These are phyloP conservation scores for Trichoderma cornu-damae DNA, from an alignment of 2,329 filamentous ascomycete species.

Conservation along the genomic window DNA sequence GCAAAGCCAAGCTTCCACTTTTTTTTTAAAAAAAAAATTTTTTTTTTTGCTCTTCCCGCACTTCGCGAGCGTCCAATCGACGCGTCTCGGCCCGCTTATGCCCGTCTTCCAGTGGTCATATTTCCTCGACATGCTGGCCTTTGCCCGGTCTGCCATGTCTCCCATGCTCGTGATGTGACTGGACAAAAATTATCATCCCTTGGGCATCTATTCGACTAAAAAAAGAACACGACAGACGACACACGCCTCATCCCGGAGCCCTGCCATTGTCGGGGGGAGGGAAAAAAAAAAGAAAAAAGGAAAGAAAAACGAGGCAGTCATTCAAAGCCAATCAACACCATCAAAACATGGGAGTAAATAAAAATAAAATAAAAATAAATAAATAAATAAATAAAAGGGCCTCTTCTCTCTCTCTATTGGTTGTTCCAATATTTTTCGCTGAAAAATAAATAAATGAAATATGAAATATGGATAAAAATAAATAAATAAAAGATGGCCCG, in stretches of 20 bases:
- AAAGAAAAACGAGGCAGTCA: neutral
- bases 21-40: neutral
- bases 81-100: neutral
- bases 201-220: constrained; percentile 4
- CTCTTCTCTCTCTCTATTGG: no score
- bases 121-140: neutral
- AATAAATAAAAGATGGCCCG: neutral
- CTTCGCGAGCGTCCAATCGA: neutral
- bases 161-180: neutral
- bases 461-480: neutral
- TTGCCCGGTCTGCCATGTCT: neutral
- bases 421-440: neutral
- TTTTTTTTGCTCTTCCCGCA: neutral
- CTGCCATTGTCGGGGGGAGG: no score
- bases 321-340: neutral
- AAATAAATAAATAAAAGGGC: no score
- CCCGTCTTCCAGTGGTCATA: neutral
- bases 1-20: no score
- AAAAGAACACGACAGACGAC: neutral
- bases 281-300: no score
- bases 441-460: neutral
- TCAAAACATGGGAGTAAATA: no score
- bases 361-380: no score
- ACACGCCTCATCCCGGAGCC: neutral
- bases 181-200: neutral